These are phyloP conservation scores for Fagopyrum homotropicum DNA, from an alignment of 148 eudicot species.

Conservation along the genomic window DNA sequence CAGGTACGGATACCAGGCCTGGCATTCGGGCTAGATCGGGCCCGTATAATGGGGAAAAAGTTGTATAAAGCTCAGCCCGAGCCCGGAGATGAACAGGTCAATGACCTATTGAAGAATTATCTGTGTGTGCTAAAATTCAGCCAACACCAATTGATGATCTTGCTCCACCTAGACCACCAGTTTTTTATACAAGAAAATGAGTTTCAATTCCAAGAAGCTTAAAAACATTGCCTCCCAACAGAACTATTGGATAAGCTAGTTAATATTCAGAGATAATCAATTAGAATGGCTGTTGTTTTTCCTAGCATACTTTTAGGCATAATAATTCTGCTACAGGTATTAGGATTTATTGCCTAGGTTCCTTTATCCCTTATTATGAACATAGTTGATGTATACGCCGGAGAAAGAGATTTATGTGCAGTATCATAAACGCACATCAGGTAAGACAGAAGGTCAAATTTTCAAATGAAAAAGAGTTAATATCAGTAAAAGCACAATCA, in stretches of 20 bases:
- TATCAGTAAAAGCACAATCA: not conserved
- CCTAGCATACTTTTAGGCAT: no score
- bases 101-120: no score
- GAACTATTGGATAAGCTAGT: not conserved
- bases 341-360: no score
- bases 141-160: not conserved
- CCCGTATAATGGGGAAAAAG: no score
- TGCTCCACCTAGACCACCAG: not conserved
- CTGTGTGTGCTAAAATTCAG: not conserved
- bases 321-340: no score
- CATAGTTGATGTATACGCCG: not conserved
- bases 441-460: not conserved
- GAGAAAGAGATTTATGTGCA: not conserved
- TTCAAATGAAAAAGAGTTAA: not conserved
- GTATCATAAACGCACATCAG: not conserved
- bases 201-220: not conserved
- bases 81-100: no score
- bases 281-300: no score
- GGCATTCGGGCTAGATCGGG: no score
- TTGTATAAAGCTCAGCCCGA: no score
- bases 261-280: no score
- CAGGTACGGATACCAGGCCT: no score
- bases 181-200: not conserved
- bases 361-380: not conserved
- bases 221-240: not conserved